These are phyloP conservation scores for Heliamphora pulchella DNA, from an alignment of 179 eudicot genomes.

Conservation along the genomic window DNA sequence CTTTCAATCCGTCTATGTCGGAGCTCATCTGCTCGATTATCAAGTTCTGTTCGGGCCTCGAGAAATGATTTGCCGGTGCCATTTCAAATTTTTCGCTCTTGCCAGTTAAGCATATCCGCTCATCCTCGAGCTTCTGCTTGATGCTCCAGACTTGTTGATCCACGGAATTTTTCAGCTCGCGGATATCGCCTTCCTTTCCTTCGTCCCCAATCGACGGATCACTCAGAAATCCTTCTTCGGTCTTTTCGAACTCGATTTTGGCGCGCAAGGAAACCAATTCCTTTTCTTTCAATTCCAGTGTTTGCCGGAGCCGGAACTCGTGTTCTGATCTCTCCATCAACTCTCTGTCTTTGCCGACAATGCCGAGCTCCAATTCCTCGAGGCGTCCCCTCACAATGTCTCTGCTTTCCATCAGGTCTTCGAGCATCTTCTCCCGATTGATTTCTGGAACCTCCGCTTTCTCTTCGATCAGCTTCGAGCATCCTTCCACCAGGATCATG, in stretches of 20 bases:
- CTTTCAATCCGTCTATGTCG: constrained; percentile 53
- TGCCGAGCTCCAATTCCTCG: constrained; percentile 25
- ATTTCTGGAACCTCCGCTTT: constrained; percentile 29
- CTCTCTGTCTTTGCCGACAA: constrained; percentile 40
- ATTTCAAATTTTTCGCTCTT: constrained; percentile 14
- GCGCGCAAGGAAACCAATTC: constrained; percentile 26
- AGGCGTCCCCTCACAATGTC: constrained; percentile 38
- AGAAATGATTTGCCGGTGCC: neutral
- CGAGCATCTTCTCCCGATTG: constrained; percentile 34
- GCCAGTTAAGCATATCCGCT: constrained; percentile 19
- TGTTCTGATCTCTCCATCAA: constrained; percentile 24
- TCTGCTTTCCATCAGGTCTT: constrained; percentile 37
- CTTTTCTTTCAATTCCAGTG: constrained; percentile 33
- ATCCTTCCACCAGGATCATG: constrained; percentile 43
- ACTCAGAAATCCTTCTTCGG: constrained; percentile 11
- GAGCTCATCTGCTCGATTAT: constrained; percentile 46
- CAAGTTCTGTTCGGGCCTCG: constrained; percentile 23
- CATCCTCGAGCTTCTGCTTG: constrained; percentile 46
- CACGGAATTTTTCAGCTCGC: constrained; percentile 33
- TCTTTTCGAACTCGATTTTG: constrained; percentile 17
- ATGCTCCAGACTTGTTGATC: constrained; percentile 42
- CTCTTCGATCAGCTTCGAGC: constrained; percentile 37
- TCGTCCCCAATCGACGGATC: constrained; percentile 15
- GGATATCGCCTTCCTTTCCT: constrained; percentile 22
- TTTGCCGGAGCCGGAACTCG: constrained; percentile 29